Evolutionary conservation across 306 rosid species (phyloP).

Genomic region (Coriaria nepalensis): DNA sequence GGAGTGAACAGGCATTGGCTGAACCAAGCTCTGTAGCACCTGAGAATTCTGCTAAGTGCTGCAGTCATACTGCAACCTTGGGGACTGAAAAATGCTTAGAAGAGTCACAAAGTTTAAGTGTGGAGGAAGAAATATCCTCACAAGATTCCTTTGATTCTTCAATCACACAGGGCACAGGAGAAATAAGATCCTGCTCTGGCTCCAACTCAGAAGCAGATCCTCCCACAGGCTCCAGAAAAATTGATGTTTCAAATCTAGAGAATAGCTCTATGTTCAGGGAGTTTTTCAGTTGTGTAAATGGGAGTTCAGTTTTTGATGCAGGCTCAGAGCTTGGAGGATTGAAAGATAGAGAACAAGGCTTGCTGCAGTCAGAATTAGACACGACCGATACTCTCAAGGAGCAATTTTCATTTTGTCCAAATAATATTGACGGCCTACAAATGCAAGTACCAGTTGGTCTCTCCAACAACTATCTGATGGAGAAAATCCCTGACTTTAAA

Average conservation of each 20-base stretch:
- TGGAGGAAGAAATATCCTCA: slow-evolving; percentile 59
- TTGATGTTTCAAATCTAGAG: slow-evolving; percentile 22
- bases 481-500: slow-evolving; percentile 16
- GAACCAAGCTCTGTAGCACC: slow-evolving; percentile 31
- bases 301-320: slow-evolving; percentile 26
- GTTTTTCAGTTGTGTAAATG: slow-evolving; percentile 35
- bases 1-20: slow-evolving; percentile 20
- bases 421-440: slow-evolving; percentile 24
- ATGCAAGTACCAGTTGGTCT: slow-evolving; percentile 26
- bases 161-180: slow-evolving; percentile 43
- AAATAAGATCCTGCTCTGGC: slow-evolving; percentile 32
- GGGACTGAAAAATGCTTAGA: slow-evolving; percentile 17
- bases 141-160: slow-evolving; percentile 71
- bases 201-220: slow-evolving; percentile 56
- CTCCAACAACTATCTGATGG: slow-evolving; percentile 24
- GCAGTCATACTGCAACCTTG: slow-evolving; percentile 20
- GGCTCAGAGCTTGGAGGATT: slow-evolving; percentile 22
- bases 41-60: slow-evolving; percentile 22
- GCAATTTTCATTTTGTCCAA: slow-evolving; percentile 25
- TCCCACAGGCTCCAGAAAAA: slow-evolving; percentile 21
- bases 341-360: slow-evolving; percentile 12
- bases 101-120: slow-evolving; percentile 28
- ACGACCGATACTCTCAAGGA: slow-evolving; percentile 21
- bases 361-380: slow-evolving; percentile 21
- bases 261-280: slow-evolving; percentile 32